Percentiles rank a stretch among this genome's conserved stretches.
Conservation (phyloP, 768 basidiomycete species). For the Boletus subcaerulescens region DNA sequence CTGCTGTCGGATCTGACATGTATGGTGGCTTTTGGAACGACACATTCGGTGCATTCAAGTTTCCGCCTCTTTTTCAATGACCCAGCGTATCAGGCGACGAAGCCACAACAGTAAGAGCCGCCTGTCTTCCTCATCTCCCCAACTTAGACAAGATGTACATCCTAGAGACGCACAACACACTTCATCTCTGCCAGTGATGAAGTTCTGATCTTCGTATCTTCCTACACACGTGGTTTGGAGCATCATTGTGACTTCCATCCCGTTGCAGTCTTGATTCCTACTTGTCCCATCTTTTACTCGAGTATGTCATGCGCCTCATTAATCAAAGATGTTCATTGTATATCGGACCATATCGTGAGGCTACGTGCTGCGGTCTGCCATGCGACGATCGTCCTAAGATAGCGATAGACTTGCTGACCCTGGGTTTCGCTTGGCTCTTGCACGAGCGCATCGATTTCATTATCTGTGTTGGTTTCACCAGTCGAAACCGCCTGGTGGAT, state of each 20-base stretch:
- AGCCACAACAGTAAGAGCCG: conserved; percentile 10
- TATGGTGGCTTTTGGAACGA: conserved; percentile 32
- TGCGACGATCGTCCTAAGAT: background rate
- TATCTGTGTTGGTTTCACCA: too few relatives aligned
- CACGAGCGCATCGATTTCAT: background rate
- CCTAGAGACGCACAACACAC: conserved; percentile 50
- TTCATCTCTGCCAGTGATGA: too few relatives aligned
- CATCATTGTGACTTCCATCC: too few relatives aligned
- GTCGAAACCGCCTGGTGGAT: too few relatives aligned
- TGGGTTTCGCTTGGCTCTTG: background rate
- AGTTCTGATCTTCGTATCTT: too few relatives aligned
- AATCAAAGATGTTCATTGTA: too few relatives aligned
- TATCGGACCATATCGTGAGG: conserved; percentile 13
- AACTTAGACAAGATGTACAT: conserved; percentile 40
- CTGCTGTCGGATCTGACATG: conserved; percentile 38
- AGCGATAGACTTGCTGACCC: background rate
- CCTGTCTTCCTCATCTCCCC: conserved; percentile 12
- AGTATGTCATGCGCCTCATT: too few relatives aligned
- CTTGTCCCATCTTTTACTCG: too few relatives aligned
- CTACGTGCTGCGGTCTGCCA: background rate
- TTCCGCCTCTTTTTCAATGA: conserved; percentile 32
- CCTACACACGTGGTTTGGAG: too few relatives aligned
- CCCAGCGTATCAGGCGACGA: conserved; percentile 13
- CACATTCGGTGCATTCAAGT: conserved; percentile 30
- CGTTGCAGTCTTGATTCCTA: too few relatives aligned